phyloP scores from a whole-genome alignment of 768 basidiomycete genomes.

The Psilocybe azurescens region DNA sequence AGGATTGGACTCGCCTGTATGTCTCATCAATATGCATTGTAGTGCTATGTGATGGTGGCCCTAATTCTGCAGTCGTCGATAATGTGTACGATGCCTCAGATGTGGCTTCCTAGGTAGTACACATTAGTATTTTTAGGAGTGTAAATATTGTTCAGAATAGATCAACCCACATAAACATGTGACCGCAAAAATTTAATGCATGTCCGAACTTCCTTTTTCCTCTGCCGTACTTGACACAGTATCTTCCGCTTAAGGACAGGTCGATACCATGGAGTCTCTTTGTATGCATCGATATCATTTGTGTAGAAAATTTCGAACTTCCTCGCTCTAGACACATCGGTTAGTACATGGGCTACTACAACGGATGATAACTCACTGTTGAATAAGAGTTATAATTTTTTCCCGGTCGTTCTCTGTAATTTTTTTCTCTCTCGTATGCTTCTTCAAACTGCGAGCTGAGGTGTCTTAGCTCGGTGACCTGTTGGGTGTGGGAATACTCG shows the following conservation, averaged over 20 bases:
- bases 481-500: slow-evolving; percentile 5
- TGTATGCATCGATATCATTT: slow-evolving; percentile 4
- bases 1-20: too few species aligned
- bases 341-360: not conserved
- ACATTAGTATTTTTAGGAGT: too few species aligned
- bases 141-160: too few species aligned
- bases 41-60: too few species aligned
- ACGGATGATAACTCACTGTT: too few species aligned
- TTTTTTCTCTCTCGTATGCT: not conserved
- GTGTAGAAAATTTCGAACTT: not conserved
- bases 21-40: too few species aligned
- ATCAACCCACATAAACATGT: slow-evolving; percentile 1
- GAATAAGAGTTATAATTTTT: not conserved
- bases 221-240: not conserved
- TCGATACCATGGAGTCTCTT: not conserved
- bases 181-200: not conserved
- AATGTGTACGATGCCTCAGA: too few species aligned
- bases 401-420: slow-evolving; percentile 6
- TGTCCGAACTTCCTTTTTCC: not conserved
- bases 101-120: too few species aligned
- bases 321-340: not conserved
- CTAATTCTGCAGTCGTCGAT: too few species aligned
- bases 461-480: not conserved
- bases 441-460: slow-evolving; percentile 4
- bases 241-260: not conserved